Percentiles rank a stretch among this genome's conserved stretches.
phyloP scores from a whole-genome alignment of 139 green algal species.

The Limnomonas spitsbergensis region DNA sequence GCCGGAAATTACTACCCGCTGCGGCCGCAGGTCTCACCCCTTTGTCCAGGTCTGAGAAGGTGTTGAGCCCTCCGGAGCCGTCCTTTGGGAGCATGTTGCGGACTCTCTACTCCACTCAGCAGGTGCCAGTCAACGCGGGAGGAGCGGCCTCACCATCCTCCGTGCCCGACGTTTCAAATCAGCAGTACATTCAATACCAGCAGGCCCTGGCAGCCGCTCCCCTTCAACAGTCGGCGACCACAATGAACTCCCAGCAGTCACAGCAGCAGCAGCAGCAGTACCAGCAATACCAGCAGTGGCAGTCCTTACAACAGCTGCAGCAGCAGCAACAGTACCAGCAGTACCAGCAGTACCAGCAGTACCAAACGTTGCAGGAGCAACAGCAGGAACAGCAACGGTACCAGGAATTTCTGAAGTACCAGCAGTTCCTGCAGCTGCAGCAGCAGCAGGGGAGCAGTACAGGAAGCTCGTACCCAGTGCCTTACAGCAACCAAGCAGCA shows the following conservation, averaged over 20 bases:
- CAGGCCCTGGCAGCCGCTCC: background rate
- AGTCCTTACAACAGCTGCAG: background rate
- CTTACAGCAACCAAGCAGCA: too few relatives aligned
- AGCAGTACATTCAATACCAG: background rate
- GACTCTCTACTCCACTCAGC: too few relatives aligned
- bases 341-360: background rate
- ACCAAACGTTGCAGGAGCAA: background rate
- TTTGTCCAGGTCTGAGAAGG: too few relatives aligned
- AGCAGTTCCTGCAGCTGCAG: too few relatives aligned
- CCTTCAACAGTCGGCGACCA: background rate
- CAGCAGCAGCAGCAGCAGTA: background rate
- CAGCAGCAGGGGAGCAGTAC: too few relatives aligned
- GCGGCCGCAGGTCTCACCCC: too few relatives aligned
- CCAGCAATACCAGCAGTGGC: background rate
- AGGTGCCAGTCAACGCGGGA: too few relatives aligned
- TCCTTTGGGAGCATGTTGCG: too few relatives aligned
- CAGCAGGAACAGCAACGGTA: background rate
- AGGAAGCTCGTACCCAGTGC: too few relatives aligned
- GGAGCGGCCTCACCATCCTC: too few relatives aligned
- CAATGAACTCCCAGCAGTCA: background rate
- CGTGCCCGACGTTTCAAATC: background rate
- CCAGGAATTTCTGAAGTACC: background rate
- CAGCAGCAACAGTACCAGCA: conserved; percentile 2
- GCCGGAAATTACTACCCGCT: too few relatives aligned
- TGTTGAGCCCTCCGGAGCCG: too few relatives aligned